phyloP scores from a whole-genome alignment of 768 basidiomycete genomes.

The Lactifluus volemus region DNA sequence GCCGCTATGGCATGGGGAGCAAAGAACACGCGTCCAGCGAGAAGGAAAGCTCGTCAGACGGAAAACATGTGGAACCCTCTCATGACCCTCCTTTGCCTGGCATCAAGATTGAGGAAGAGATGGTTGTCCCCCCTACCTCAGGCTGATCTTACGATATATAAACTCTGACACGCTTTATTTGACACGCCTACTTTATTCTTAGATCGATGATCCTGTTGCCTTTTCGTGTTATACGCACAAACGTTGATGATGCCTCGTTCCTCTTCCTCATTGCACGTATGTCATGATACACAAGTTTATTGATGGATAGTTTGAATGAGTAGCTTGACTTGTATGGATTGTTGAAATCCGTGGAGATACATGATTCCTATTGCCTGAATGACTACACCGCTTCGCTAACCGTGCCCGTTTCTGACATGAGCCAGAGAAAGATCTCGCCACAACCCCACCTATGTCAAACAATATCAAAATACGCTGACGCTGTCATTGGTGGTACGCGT shows the following conservation, averaged over 20 bases:
- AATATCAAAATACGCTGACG: slow-evolving; percentile 6
- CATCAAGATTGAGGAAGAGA: slow-evolving; percentile 27
- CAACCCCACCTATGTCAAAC: slow-evolving; percentile 15
- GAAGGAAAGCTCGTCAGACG: background rate
- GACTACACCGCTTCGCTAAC: slow-evolving; percentile 7
- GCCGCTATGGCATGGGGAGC: background rate
- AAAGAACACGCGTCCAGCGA: background rate
- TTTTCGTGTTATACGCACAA: background rate
- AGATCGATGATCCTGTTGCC: background rate
- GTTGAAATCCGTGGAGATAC: slow-evolving; percentile 69
- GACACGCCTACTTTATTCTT: background rate
- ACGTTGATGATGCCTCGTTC: background rate
- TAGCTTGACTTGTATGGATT: slow-evolving; percentile 37
- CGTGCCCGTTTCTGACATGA: background rate
- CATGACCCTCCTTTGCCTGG: background rate
- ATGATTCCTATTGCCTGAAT: slow-evolving; percentile 17
- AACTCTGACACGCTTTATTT: background rate
- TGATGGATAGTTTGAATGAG: slow-evolving; percentile 12
- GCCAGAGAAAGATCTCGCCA: slow-evolving; percentile 10
- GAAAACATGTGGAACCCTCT: background rate
- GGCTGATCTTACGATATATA: background rate
- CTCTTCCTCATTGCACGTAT: background rate
- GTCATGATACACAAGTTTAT: background rate
- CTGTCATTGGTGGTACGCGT: slow-evolving; percentile 36
- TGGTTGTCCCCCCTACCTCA: slow-evolving; percentile 23